These are phyloP conservation scores for Diutina ranongensis DNA, from an alignment of 1,139 yeast species.

Conservation along the genomic window DNA sequence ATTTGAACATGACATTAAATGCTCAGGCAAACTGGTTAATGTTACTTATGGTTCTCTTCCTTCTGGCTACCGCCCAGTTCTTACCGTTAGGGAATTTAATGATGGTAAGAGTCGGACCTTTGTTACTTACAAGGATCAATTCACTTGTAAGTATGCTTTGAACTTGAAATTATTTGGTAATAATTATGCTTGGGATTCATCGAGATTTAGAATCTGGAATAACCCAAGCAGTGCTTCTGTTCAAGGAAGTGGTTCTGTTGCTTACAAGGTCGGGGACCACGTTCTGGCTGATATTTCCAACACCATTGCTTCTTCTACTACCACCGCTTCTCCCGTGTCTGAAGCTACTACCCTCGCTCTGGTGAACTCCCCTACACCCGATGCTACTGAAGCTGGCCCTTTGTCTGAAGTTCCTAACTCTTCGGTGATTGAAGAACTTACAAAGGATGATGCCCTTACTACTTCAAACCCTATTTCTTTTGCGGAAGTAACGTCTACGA, in stretches of 20 bases:
- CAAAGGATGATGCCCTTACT: background rate
- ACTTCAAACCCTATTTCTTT: too few relatives aligned
- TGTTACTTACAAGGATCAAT: background rate
- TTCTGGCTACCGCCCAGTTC: background rate
- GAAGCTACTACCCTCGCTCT: background rate
- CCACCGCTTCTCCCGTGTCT: background rate
- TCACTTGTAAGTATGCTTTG: background rate
- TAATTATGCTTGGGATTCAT: background rate
- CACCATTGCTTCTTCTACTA: background rate
- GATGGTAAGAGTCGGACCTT: background rate
- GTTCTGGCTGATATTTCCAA: background rate
- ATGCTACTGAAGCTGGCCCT: background rate
- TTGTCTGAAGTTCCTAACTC: background rate
- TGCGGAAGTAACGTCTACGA: background rate
- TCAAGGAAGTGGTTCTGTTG: background rate
- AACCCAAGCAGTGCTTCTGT: too few relatives aligned
- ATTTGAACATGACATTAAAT: background rate
- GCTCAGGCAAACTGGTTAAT: background rate
- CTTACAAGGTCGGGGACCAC: background rate
- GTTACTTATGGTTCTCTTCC: background rate
- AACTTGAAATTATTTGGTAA: background rate
- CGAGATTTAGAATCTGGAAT: background rate
- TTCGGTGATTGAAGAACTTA: background rate
- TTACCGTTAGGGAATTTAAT: background rate
- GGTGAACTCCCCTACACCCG: background rate